Base-by-base conservation (phyloP, 2,329 filamentous ascomycete species). In the Pyrenochaeta sp. region DNA sequence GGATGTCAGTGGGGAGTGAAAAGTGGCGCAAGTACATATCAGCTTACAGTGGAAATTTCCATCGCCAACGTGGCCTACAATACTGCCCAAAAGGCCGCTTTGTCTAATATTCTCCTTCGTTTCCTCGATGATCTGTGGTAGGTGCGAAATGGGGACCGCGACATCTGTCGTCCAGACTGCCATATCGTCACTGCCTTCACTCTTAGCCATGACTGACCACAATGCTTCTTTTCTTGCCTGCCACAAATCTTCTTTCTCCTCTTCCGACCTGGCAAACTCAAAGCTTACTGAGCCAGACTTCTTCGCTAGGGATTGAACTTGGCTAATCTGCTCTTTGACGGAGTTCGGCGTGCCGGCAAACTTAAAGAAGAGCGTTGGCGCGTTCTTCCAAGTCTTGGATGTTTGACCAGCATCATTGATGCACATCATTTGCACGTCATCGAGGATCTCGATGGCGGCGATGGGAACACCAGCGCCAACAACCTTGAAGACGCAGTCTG, bases 381-480 rank as follows among this genome's bases (percentile, higher is more conserved):
- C 77, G 68, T 91, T 89, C 51, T 84, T 84, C 90, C 90, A 92
- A 32, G 78, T 79, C 20, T 87, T 85, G 31, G 82, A 82, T 0
- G 86, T 87, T 70, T 81, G 83, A 21, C 88, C 88, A 0, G 87
- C 85, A 23, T 83, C 79, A 77, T 91, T 91, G 63, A 91, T 85
- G 37, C 88, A 85, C 45, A 79, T 76, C 88, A 97, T 97, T 79
- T 96, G 92, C 51, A 92, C 89, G 71, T 96, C 92, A 77, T 97
- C 93, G 23, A 97, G 81, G 52, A 97, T 90, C 78, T 97, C 93
- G 37, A 97, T 87, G n/a, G 93, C 93, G 0, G 93, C 92, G 36
- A 97, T 88, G 27, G 90, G 91, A 10, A 97, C 85, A 21, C 92
- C 92, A 47, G 89, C 85, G 39, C 86, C 86, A 4, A 97, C 92